phyloP scores from a whole-genome alignment of 345 rosid genomes.

The Heritiera littoralis region DNA sequence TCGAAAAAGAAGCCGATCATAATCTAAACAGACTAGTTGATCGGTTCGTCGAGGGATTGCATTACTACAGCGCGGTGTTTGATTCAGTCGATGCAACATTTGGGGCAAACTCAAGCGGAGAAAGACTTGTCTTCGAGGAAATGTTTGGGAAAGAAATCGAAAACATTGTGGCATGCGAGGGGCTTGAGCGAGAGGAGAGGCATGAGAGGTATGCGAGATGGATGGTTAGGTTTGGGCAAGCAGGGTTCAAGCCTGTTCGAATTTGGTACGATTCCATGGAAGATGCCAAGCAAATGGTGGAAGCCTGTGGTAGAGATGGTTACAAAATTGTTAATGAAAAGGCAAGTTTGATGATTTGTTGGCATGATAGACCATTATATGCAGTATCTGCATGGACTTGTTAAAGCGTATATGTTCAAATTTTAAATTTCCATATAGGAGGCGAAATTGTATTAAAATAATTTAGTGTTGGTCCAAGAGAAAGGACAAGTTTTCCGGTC shows the following conservation, averaged over 20 bases:
- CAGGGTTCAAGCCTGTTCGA: constrained; percentile 45
- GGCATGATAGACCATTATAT: constrained; percentile 58
- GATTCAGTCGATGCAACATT: constrained; percentile 42
- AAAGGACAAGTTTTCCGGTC: background rate
- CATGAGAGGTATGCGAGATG: constrained; percentile 49
- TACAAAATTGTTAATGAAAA: constrained; percentile 43
- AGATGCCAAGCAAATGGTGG: constrained; percentile 36
- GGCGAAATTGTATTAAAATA: background rate
- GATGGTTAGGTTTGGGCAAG: constrained; percentile 40
- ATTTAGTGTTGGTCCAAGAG: background rate
- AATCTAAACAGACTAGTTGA: constrained; percentile 39
- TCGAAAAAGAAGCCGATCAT: constrained; percentile 54
- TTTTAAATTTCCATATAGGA: background rate
- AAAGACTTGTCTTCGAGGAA: constrained; percentile 44
- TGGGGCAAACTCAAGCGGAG: constrained; percentile 21
- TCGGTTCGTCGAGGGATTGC: constrained; percentile 45
- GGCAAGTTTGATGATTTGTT: constrained; percentile 50
- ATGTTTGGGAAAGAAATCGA: constrained; percentile 56
- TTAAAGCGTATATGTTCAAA: background rate
- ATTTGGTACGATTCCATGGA: constrained; percentile 34
- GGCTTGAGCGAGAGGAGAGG: constrained; percentile 51
- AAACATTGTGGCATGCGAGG: constrained; percentile 53
- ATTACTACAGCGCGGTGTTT: constrained; percentile 54
- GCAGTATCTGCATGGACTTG: constrained; percentile 58
- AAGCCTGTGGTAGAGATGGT: constrained; percentile 39